Conservation (phyloP, 2,329 filamentous ascomycete genomes). For the Diaporthe amygdali region DNA sequence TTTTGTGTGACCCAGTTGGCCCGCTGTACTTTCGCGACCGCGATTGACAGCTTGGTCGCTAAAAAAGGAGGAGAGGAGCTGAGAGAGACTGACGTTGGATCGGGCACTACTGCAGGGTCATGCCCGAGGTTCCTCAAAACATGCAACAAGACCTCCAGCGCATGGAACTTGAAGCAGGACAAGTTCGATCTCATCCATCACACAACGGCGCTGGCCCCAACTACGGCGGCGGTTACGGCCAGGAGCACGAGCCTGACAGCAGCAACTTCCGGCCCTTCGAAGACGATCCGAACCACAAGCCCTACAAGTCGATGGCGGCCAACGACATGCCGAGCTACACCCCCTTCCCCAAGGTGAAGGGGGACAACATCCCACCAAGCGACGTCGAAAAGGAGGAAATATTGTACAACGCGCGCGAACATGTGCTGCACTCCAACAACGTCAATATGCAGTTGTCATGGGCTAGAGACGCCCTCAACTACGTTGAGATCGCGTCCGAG, state of each 20-base stretch:
- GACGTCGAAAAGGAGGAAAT: conserved; percentile 94
- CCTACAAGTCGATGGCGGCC: conserved; percentile 43
- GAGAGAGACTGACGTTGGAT: conserved; percentile 41
- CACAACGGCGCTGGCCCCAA: conserved; percentile 34
- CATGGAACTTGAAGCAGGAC: conserved; percentile 80
- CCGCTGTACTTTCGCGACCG: conserved; percentile 15
- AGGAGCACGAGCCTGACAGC: conserved; percentile 45
- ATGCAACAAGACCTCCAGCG: conserved; percentile 94
- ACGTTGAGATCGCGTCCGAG: conserved; percentile 83
- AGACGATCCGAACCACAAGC: conserved; percentile 38
- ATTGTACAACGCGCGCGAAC: conserved; percentile 80
- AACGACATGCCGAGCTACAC: conserved; percentile 79
- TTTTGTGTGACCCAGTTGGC: conserved; percentile 19
- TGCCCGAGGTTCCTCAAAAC: conserved; percentile 94
- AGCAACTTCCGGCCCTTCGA: conserved; percentile 49
- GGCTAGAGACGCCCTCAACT: conserved; percentile 90
- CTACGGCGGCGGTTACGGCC: conserved; percentile 33
- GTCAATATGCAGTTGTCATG: conserved; percentile 96
- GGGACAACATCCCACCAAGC: conserved; percentile 88
- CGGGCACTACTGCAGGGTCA: conserved; percentile 67
- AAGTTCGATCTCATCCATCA: conserved; percentile 44
- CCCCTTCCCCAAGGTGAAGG: conserved; percentile 85
- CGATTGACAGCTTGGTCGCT: conserved; percentile 18
- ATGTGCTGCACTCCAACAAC: conserved; percentile 91
- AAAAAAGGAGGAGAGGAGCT: conserved; percentile 31